Evolutionary conservation across 2,329 filamentous ascomycete species (phyloP), one percentile per base, ranked within the genome.

Genomic region (Aspergillus piperis): DNA sequence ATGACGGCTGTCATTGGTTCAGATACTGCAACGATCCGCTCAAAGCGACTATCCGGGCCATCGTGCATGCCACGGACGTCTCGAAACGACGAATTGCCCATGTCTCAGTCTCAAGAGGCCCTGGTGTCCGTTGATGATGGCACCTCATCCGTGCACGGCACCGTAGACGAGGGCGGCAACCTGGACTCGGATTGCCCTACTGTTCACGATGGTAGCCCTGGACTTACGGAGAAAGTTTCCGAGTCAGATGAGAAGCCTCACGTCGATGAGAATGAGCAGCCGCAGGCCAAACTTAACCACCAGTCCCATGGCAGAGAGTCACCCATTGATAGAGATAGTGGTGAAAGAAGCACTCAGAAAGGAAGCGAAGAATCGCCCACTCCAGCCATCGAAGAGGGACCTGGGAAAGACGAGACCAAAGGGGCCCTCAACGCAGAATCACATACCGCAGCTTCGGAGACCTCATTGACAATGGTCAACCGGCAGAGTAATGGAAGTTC

Each of bases 1-100:
- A 81, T 90, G 19, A 90, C 88, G 3, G 90, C 90, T 30, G 70
- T 78, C 69, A 66, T 81, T 64, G 72, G 75, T 32, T 73, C 71
- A 3, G 72, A 80, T 47, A 64, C 66, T 23, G 67, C 66, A 21
- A 66, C 73, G 44, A 58, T 68, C 57, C 64, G 70, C 53, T 73
- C 72, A 10, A 71, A 74, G 61, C 61, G 70, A 39, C 48, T 75
- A 38, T 71, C 73, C 59, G 69, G 75, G 55, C 62, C 57, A 19
- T 71, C 70, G 8, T 52, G 71, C 13, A 60, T 70, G 51, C 70
- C 65, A 49, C 65, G 64, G 27, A 49, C 70, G 5, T 75, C 75
- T 8, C 64, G 64, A 54, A 64, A 54, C 49, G 64, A 63, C 11
- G 55, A 27, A 21, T 63, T 57, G 3, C 49, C 53, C 30, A 54